These are phyloP conservation scores for Phytopythium chamaehyphon DNA, from an alignment of 352 stramenopile species.

Conservation along the genomic window DNA sequence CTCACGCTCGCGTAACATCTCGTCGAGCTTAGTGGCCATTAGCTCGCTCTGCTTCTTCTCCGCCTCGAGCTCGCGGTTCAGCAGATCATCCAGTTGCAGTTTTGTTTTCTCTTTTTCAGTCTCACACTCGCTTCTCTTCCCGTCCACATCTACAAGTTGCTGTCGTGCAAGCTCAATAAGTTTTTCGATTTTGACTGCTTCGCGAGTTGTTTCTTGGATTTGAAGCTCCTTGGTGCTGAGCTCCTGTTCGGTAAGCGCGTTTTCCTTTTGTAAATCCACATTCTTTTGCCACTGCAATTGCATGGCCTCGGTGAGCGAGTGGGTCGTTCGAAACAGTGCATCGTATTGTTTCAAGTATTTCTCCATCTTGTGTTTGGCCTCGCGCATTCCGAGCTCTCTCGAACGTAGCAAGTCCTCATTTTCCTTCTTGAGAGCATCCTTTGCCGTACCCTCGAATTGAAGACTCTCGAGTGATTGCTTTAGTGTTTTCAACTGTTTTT, in stretches of 20 bases:
- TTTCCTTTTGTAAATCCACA: conserved; percentile 74
- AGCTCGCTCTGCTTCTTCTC: conserved; percentile 72
- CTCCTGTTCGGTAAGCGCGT: conserved; percentile 60
- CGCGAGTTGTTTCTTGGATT: conserved; percentile 43
- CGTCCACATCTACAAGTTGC: conserved; percentile 66
- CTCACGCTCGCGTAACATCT: conserved; percentile 74
- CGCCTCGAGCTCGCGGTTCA: conserved; percentile 57
- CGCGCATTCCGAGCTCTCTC: conserved; percentile 71
- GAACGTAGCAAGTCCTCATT: conserved; percentile 55
- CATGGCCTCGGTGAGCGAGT: conserved; percentile 76
- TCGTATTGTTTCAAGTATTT: conserved; percentile 88
- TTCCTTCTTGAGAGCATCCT: conserved; percentile 44
- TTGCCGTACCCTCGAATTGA: conserved; percentile 28
- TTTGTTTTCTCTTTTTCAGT: conserved; percentile 64
- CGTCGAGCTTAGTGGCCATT: conserved; percentile 74
- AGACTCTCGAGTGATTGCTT: conserved; percentile 61
- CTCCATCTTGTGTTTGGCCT: conserved; percentile 87
- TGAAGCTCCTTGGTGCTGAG: conserved; percentile 43
- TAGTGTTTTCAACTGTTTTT: conserved; percentile 66
- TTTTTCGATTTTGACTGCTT: conserved; percentile 72
- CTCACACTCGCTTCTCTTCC: conserved; percentile 52
- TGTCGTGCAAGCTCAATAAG: conserved; percentile 68
- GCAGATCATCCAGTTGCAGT: conserved; percentile 52
- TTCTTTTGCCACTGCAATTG: conserved; percentile 82
- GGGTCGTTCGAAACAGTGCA: conserved; percentile 70